Percentiles rank a stretch among this genome's conserved stretches.
phyloP scores from a whole-genome alignment of 805 yeast genomes.

The Candida endomychidarum region DNA sequence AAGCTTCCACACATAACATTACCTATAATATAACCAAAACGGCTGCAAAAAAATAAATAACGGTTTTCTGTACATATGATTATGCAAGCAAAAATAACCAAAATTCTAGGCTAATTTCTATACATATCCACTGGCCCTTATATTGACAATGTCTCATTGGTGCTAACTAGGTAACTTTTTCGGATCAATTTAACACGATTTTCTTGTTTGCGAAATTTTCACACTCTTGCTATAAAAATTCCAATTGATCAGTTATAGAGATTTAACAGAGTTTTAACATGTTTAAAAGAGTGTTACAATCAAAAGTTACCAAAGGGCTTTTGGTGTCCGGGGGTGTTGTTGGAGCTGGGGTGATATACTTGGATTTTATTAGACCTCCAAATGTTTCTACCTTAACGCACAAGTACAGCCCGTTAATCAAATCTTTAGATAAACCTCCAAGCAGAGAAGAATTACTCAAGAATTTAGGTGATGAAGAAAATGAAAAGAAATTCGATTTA shows the following conservation, averaged over 20 bases:
- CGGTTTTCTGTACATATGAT: no score
- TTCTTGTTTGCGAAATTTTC: conserved; percentile 5
- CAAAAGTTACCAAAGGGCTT: conserved; percentile 32
- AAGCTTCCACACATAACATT: no score
- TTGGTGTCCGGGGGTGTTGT: conserved; percentile 31
- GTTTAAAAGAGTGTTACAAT: conserved; percentile 16
- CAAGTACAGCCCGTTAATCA: conserved; percentile 46
- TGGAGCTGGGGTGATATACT: conserved; percentile 39
- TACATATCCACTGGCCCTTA: background rate
- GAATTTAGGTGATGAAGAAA: conserved; percentile 31
- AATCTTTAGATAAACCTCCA: conserved; percentile 51
- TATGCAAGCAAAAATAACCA: no score
- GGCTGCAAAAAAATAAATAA: no score
- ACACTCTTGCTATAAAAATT: conserved; percentile 3
- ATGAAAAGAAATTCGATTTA: conserved; percentile 62
- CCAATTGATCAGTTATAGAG: background rate
- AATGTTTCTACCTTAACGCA: conserved; percentile 24
- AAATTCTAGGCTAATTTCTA: no score
- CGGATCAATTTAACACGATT: conserved; percentile 7
- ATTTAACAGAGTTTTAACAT: background rate
- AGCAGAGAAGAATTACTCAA: conserved; percentile 52
- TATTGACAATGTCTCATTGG: background rate
- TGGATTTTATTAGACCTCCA: conserved; percentile 40
- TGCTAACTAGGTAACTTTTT: background rate
- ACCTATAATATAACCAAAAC: no score